Conservation (phyloP, 2,329 filamentous ascomycete species). For the Gnomoniopsis smithogilvyi region DNA sequence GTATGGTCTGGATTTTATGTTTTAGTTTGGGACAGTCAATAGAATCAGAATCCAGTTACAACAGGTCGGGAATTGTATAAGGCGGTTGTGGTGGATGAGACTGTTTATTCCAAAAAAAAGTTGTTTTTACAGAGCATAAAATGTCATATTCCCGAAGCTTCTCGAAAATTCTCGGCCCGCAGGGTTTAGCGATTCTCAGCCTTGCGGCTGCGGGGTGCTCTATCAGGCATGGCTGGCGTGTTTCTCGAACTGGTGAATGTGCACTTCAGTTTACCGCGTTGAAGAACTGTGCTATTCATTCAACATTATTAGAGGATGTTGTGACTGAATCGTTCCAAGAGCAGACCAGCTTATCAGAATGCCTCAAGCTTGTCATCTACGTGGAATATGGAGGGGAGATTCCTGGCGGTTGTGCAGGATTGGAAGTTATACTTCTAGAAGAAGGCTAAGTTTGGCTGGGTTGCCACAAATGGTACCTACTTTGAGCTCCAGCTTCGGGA, state of each 20-base stretch:
- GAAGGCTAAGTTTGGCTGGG: too few species aligned
- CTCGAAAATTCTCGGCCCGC: conserved; percentile 32
- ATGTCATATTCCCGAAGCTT: conserved; percentile 29
- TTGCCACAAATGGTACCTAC: neutral
- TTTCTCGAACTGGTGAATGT: neutral
- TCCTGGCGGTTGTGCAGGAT: too few species aligned
- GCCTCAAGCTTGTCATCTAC: neutral
- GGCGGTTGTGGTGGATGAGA: neutral
- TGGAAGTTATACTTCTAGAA: too few species aligned
- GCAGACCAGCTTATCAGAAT: neutral
- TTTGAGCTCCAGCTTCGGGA: conserved; percentile 3
- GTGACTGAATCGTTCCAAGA: too few species aligned
- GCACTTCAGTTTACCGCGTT: too few species aligned
- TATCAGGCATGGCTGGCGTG: neutral
- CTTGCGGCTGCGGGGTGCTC: neutral
- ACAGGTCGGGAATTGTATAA: too few species aligned
- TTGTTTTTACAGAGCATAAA: conserved; percentile 14
- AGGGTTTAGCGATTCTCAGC: conserved; percentile 23
- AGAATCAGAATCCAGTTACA: too few species aligned
- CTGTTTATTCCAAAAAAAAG: neutral
- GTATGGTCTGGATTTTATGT: neutral
- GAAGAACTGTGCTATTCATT: too few species aligned
- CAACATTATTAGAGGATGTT: too few species aligned
- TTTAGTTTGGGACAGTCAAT: neutral
- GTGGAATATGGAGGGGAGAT: too few species aligned